Conservation (phyloP, 176 grass and related monocot species). For the Pharus latifolius region DNA sequence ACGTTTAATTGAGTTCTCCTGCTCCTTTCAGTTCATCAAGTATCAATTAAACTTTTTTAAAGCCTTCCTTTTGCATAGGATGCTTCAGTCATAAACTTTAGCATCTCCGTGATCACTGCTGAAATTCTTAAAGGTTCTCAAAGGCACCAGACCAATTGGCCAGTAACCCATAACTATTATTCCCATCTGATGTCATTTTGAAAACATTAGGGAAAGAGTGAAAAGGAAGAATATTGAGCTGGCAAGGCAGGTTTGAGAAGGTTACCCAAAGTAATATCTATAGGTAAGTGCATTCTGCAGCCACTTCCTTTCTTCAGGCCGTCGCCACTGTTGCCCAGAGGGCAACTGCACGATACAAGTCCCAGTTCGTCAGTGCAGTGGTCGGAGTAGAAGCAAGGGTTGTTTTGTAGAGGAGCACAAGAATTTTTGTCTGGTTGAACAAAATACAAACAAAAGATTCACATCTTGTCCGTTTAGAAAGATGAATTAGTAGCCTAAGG, state of each 20-base stretch:
- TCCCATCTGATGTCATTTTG: background rate
- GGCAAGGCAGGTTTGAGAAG: background rate
- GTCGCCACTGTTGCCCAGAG: background rate
- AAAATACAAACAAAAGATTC: no score
- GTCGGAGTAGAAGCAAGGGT: background rate
- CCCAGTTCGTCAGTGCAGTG: background rate
- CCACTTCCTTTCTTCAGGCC: background rate
- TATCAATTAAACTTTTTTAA: no score
- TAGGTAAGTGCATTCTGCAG: background rate
- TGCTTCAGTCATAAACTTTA: no score
- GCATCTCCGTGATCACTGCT: no score
- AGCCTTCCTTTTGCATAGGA: no score
- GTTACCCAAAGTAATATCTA: conserved; percentile 3
- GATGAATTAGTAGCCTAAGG: no score
- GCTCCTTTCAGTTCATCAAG: background rate
- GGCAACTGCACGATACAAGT: background rate
- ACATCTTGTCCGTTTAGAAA: no score
- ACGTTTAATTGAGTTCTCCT: background rate
- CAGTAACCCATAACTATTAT: background rate
- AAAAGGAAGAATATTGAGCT: background rate
- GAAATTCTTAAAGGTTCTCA: no score
- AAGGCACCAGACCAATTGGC: background rate
- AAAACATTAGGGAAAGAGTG: background rate
- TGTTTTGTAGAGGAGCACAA: background rate
- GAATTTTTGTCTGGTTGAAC: no score